Evolutionary conservation across 768 basidiomycete genomes (phyloP), one percentile per base, ranked within the genome.

Genomic region (Naganishia onofrii): DNA sequence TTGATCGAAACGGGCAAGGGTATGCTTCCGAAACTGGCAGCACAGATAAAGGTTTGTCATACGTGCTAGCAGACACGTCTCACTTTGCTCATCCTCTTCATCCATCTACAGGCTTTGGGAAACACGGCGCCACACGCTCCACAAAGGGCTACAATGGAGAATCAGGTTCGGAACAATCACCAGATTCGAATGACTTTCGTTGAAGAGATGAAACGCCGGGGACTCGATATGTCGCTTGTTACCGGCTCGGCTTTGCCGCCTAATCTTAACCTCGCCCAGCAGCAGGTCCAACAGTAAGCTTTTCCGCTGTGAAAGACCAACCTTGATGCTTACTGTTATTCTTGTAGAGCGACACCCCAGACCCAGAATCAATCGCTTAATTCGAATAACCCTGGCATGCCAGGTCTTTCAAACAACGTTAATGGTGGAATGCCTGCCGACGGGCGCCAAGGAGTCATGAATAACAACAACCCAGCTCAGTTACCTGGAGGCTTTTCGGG

Each of bases 21-120:
- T 32, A 70, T 70, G 69, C 60, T 70, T 13, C 69, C 69, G n/a
- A 70, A 70, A 36, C 60, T 70, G 15, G 38, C 44, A 23, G 42
- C 69, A 0, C 69, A 70, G 31, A 31, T 69, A 21, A 58, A 53
- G 34, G 56, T 63, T 42, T 12, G 60, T 44, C 1, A 8, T 63
- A 5, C 32, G n/a, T 36, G 5, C 8, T 23, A 31, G 34, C 10
- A 23, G 19, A 23, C 21, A 51, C 3, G 15, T 51, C 3, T 3
- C 48, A 21, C 7, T 56, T 10, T 3, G 57, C 57, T 58, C 34
- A 34, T n/a, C 19, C n/a, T 8, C 19, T 3, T 58, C 9, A 58
- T 17, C 34, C n/a, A 4, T 31, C 42, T 7, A n/a, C 42, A 63
- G 60, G 23, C 38, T 29, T n/a, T 63, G 23, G 10, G 21, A 29